Base-by-base conservation (phyloP, 176 grass and related monocot genomes). In the Bolboschoenus planiculmis region DNA sequence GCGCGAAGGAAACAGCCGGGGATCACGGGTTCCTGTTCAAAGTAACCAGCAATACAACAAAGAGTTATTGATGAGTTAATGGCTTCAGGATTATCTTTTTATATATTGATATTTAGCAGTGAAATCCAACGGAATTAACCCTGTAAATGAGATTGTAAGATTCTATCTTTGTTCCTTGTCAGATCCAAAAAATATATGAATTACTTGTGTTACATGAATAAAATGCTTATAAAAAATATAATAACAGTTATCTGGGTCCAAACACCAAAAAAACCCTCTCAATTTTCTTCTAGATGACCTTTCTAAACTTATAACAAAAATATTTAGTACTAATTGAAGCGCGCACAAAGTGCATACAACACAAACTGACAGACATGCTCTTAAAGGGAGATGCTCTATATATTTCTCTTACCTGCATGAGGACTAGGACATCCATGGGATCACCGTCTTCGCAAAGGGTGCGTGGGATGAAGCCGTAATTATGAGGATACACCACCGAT, bases 1-100 rank as follows among this genome's bases (percentile, higher is more conserved):
- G 91, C 91, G 31, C 91, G 76, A 86, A 93, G 91, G 88, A 93
- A 93, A 35, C 86, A 78, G 37, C 91, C 88, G 8, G 91, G 81
- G 23, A 88, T 83, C 23, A 93, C 67, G 0, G 88, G 88, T 75
- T 93, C 91, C 91, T 93, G 83, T 84, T 27, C 14, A 42, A 78
- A 61, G 43, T 10, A 82, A 34, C 37, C 57, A 3, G 14, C 44
- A 4, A 4, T 64, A 20, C 72, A 31, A 3, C 27, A 31, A 47
- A 50, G 23, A 74, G 24, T 47, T 47, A 48, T 48, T 74, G 42
- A 44, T 47, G 21, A 16, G 30, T 65, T 36, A 13, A 35, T 35
- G 15, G 6, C 13, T 64, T 36, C 62, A 65, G 18, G 62, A 5
- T 10, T 40, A 10, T 39, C 7, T 67, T 68, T 21, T 40, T 40